Percentiles rank a stretch among this genome's conserved stretches.
phyloP scores from a whole-genome alignment of 2,329 filamentous ascomycete genomes.

The Pyricularia sp. region DNA sequence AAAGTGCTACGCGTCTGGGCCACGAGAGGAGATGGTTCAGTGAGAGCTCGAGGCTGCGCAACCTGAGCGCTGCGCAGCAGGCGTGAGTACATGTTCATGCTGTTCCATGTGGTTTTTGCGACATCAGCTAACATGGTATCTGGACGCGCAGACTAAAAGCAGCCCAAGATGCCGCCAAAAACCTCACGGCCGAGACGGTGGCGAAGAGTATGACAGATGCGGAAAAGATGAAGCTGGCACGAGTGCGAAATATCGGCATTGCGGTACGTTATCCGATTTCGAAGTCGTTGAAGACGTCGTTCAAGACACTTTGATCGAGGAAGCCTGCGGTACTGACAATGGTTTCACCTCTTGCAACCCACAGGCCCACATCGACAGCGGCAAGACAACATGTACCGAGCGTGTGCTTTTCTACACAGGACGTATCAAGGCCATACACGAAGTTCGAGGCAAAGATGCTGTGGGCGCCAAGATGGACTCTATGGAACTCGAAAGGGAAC shows the following conservation, averaged over 20 bases:
- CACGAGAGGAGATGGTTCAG: slow-evolving; percentile 26
- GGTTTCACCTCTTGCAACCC: not conserved
- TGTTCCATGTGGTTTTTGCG: too few species aligned
- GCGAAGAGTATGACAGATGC: slow-evolving; percentile 69
- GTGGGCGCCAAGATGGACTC: slow-evolving; percentile 99
- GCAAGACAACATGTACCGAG: slow-evolving; percentile 94
- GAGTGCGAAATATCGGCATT: slow-evolving; percentile 94
- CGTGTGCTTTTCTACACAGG: slow-evolving; percentile 97
- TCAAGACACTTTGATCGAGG: not conserved
- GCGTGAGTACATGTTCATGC: slow-evolving; percentile 20
- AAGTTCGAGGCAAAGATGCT: slow-evolving; percentile 86
- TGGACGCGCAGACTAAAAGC: slow-evolving; percentile 28
- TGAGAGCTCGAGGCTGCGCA: slow-evolving; percentile 19
- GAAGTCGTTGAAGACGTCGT: not conserved
- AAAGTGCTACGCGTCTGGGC: slow-evolving; percentile 7
- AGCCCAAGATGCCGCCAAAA: slow-evolving; percentile 36
- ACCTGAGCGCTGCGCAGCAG: slow-evolving; percentile 21
- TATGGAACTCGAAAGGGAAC: slow-evolving; percentile 96
- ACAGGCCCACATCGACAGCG: slow-evolving; percentile 93
- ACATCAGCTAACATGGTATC: not conserved
- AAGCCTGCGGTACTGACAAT: not conserved
- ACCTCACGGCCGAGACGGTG: slow-evolving; percentile 44
- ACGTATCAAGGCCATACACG: slow-evolving; percentile 91
- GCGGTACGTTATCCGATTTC: slow-evolving; percentile 44
- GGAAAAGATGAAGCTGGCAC: slow-evolving; percentile 64